Evolutionary conservation across 2,329 filamentous ascomycete genomes (phyloP).

Genomic region (Cladosporium sp.): DNA sequence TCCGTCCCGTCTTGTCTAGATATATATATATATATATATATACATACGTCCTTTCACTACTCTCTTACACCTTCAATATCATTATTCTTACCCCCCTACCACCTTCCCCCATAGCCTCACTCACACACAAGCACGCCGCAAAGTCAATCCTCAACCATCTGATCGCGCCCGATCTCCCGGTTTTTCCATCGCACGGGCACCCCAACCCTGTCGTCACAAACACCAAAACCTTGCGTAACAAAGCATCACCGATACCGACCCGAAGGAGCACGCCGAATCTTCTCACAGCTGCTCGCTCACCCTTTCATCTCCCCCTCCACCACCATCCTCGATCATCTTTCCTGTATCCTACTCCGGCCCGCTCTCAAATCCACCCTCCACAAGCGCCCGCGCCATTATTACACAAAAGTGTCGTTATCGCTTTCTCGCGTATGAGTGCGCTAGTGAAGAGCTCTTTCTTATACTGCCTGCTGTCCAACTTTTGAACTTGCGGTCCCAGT

Average conservation of each 20-base stretch:
- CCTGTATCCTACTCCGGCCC: too few species aligned
- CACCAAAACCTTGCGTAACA: slow-evolving; percentile 8
- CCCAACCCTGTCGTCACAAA: background rate
- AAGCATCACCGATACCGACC: background rate
- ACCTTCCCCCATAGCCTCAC: too few species aligned
- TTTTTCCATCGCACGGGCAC: slow-evolving; percentile 10
- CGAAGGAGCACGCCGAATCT: slow-evolving; percentile 1
- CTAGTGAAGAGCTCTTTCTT: slow-evolving; percentile 10
- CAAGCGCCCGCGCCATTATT: slow-evolving; percentile 7
- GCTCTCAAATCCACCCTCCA: slow-evolving; percentile 1
- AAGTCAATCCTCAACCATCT: background rate
- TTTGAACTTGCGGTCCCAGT: background rate
- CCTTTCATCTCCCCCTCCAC: too few species aligned
- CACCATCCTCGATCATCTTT: too few species aligned
- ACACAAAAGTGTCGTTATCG: slow-evolving; percentile 10
- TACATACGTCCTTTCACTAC: too few species aligned
- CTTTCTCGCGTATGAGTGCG: slow-evolving; percentile 10
- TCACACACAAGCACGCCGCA: too few species aligned
- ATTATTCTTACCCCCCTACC: too few species aligned
- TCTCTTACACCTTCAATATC: too few species aligned
- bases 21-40: too few species aligned
- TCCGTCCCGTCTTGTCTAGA: too few species aligned
- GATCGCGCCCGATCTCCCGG: background rate
- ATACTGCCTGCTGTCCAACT: background rate
- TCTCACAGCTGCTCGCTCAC: too few species aligned